A percentile compares a stretch with the other conserved stretches of the same genome.
Conservation (phyloP, 176 grass and related monocot species). For the Puccinellia tenuiflora region DNA sequence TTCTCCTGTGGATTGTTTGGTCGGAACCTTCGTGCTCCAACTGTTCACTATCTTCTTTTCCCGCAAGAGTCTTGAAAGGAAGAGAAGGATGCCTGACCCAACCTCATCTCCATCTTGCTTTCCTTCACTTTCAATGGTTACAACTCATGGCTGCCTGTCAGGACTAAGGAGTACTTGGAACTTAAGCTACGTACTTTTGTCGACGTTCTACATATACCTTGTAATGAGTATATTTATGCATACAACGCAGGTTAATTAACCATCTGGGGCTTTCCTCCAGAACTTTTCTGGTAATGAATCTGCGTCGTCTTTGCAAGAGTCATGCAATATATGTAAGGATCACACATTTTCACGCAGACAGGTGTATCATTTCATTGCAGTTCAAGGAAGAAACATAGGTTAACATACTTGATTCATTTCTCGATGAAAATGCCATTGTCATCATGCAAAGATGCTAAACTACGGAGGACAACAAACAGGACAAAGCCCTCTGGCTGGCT, state of each 20-base stretch:
- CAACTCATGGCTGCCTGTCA: background rate
- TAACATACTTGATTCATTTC: background rate
- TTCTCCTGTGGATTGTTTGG: conserved; percentile 22
- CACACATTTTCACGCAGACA: background rate
- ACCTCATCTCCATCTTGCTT: conserved; percentile 23
- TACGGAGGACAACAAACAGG: background rate
- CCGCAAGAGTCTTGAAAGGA: conserved; percentile 28
- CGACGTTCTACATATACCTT: background rate
- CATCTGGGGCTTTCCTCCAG: background rate
- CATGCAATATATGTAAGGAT: background rate
- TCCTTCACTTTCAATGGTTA: conserved; percentile 11
- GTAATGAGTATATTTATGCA: no score
- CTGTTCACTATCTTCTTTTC: background rate
- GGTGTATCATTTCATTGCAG: background rate
- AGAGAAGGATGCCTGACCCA: conserved; percentile 57
- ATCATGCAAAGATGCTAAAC: background rate
- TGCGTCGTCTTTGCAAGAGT: background rate
- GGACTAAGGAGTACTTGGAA: background rate
- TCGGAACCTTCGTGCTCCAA: conserved; percentile 11
- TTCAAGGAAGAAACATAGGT: background rate
- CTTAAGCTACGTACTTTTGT: background rate
- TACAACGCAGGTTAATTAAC: background rate
- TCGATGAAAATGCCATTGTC: background rate
- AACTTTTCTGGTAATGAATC: background rate
- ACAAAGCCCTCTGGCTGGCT: background rate